Evolutionary conservation across 2,329 filamentous ascomycete species (phyloP), one percentile per base, ranked within the genome.

Genomic region (Neopestalotiopsis sp.): DNA sequence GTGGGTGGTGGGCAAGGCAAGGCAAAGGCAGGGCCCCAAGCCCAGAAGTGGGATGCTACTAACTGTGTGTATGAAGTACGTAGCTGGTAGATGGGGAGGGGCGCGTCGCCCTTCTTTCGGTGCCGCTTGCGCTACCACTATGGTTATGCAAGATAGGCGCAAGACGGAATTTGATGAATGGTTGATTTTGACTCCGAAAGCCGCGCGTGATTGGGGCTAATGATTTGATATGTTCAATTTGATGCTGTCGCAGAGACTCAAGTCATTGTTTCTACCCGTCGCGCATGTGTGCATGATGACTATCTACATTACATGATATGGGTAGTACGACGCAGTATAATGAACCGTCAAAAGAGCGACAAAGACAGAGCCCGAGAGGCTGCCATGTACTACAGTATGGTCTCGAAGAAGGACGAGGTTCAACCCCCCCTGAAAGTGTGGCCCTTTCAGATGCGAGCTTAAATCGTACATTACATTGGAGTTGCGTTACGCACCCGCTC

Each of bases 101-200:
- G 59, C n/a, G 63, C 42, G n/a, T 32, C 20, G 34, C 10, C 34
- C 10, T 38, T 38, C 34, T 10, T 38, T 38, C 34, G 10, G 34
- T 38, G 34, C 34, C 34, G 34, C 34, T 38, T 56, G 24, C 40
- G 30, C n/a, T 42, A 45, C 42, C n/a, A 30, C 34, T n/a, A 40
- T 40, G 34, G 40, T 42, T 58, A 56, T 56, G 63, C 49, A 66
- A 66, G 63, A 66, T 66, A 57, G 63, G 42, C 63, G 63, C 63
- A 66, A 66, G 59, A 62, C 59, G 24, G 24, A 28, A 34, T 28
- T 40, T 40, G 20, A 64, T 17, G 38, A n/a, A 20, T 52, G 45
- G 17, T 9, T 52, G 4, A 6, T 49, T 14, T 49, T n/a, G 42
- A n/a, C 42, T n/a, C 42, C 42, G 42, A 28, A 28, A 28, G 24